Percentiles rank a stretch among this genome's conserved stretches.
phyloP scores from a whole-genome alignment of 192 early-diverging fungal genomes.

The Backusella morwellensis region DNA sequence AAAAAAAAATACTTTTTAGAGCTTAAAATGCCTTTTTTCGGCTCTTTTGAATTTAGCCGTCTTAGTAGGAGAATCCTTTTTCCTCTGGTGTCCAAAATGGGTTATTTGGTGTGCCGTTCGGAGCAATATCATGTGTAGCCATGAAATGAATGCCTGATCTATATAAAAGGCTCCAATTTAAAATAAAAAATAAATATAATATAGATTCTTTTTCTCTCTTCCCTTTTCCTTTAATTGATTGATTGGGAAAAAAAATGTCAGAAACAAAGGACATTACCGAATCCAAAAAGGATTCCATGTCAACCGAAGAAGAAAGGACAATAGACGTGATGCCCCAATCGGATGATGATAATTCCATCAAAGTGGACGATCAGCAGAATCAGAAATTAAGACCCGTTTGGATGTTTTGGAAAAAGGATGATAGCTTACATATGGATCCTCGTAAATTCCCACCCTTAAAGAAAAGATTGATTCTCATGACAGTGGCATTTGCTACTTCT shows the following conservation, averaged over 20 bases:
- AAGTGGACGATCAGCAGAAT: not conserved
- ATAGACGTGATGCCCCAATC: not conserved
- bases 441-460: not conserved
- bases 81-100: not conserved
- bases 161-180: not conserved
- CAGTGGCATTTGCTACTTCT: conserved; percentile 13
- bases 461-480: conserved; percentile 18
- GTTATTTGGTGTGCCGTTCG: not conserved
- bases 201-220: not conserved
- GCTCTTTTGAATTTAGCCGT: not conserved
- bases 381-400: not conserved
- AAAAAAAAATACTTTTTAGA: not conserved
- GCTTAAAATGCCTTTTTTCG: conserved; percentile 4
- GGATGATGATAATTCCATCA: not conserved
- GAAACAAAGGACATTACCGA: not conserved
- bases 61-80: conserved; percentile 1
- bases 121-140: conserved; percentile 1
- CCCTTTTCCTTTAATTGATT: not conserved
- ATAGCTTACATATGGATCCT: not conserved
- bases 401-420: conserved; percentile 7
- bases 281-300: not conserved
- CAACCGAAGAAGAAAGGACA: not conserved
- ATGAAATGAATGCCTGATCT: not conserved
- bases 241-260: not conserved
- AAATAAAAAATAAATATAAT: not conserved